These are phyloP conservation scores for Capsicum pubescens DNA, from an alignment of 257 asterid genomes.

Conservation along the genomic window DNA sequence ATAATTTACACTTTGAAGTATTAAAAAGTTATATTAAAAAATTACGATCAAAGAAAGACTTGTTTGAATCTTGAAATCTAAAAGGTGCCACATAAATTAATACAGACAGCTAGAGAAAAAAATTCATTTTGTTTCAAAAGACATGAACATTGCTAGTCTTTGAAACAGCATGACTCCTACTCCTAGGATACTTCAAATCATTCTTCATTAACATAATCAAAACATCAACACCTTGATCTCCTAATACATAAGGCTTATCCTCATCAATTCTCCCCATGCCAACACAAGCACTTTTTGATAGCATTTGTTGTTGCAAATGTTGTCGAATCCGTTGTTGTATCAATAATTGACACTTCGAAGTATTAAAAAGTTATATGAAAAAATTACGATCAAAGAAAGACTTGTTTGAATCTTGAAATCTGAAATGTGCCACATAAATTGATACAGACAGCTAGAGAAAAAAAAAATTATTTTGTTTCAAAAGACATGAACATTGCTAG, in stretches of 20 bases:
- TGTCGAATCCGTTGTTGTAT: conserved; percentile 37
- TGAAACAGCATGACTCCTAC: conserved; percentile 64
- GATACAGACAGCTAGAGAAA: too few relatives aligned
- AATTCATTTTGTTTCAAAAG: too few relatives aligned
- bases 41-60: too few relatives aligned
- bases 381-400: too few relatives aligned
- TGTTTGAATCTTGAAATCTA: too few relatives aligned
- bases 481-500: conserved; percentile 1
- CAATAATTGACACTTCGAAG: conserved; percentile 11
- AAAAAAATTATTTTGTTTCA: background rate
- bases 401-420: too few relatives aligned
- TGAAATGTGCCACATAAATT: too few relatives aligned
- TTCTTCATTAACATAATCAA: conserved; percentile 36
- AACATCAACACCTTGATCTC: conserved; percentile 23
- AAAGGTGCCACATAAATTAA: too few relatives aligned
- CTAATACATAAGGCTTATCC: conserved; percentile 52
- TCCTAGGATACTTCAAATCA: conserved; percentile 53
- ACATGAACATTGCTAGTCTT: conserved; percentile 24
- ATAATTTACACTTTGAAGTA: too few relatives aligned
- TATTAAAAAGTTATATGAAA: too few relatives aligned
- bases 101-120: too few relatives aligned
- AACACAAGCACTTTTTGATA: conserved; percentile 63
- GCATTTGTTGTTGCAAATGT: conserved; percentile 24
- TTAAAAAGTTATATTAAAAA: too few relatives aligned
- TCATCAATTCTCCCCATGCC: conserved; percentile 92